These are phyloP conservation scores for Jatropha multifida DNA, from an alignment of 441 rosid genomes.

Conservation along the genomic window DNA sequence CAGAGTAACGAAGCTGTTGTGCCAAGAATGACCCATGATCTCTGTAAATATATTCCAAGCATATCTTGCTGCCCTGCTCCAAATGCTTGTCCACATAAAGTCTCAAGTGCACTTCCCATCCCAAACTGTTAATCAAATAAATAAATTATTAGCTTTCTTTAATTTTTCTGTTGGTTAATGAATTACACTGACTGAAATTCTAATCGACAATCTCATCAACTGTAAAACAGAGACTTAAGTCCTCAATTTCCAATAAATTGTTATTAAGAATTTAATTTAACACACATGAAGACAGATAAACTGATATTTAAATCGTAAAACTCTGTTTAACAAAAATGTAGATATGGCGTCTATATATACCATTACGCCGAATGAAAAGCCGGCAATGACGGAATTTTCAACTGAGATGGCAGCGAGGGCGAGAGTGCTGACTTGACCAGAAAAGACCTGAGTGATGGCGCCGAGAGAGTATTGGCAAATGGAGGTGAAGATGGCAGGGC, in stretches of 20 bases:
- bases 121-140: slow-evolving; percentile 46
- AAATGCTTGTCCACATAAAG: slow-evolving; percentile 75
- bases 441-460: slow-evolving; percentile 47
- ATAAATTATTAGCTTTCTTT: too few species aligned
- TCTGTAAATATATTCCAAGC: slow-evolving; percentile 83
- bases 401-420: slow-evolving; percentile 56
- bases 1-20: slow-evolving; percentile 46
- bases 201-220: too few species aligned
- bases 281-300: neutral
- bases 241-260: too few species aligned
- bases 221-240: too few species aligned
- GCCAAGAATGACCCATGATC: slow-evolving; percentile 74
- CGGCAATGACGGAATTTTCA: slow-evolving; percentile 58
- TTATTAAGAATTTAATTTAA: too few species aligned
- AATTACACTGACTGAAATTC: too few species aligned
- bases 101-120: slow-evolving; percentile 81
- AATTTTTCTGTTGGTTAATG: too few species aligned
- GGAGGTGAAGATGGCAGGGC: slow-evolving; percentile 56
- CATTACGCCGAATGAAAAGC: slow-evolving; percentile 54
- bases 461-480: slow-evolving; percentile 54
- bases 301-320: too few species aligned
- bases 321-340: too few species aligned
- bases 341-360: slow-evolving; percentile 26
- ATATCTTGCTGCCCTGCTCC: slow-evolving; percentile 67
- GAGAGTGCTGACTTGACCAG: slow-evolving; percentile 48